phyloP scores from a whole-genome alignment of 140 eudicot species.

The Oenanthe javanica region DNA sequence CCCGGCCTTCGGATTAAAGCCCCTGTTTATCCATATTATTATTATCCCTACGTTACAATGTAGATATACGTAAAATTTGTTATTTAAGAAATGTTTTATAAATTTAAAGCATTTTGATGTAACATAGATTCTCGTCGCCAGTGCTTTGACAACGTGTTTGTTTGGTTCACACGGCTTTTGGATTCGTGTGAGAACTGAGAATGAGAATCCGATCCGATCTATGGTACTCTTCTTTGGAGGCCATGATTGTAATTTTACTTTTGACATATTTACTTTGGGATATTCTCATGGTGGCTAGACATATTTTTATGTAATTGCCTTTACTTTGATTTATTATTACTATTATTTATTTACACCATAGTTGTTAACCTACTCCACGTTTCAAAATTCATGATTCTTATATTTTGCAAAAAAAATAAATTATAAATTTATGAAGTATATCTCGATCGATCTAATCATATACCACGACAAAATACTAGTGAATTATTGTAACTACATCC shows the following conservation, averaged over 20 bases:
- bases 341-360: no score
- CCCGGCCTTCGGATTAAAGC: no score
- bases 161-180: background rate
- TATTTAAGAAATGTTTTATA: background rate
- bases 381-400: no score
- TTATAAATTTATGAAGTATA: no score
- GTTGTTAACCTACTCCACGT: no score
- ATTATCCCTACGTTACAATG: background rate
- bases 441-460: no score
- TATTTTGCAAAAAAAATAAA: no score
- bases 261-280: background rate
- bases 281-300: background rate
- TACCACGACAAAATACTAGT: no score
- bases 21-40: background rate
- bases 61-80: background rate
- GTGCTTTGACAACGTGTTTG: background rate
- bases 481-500: no score
- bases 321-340: no score
- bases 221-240: background rate
- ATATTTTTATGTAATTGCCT: background rate
- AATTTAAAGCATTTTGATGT: no score
- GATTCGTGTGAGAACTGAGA: constrained; percentile 6
- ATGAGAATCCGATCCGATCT: background rate
- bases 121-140: background rate
- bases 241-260: background rate